phyloP scores from a whole-genome alignment of 352 stramenopile genomes.

The Globisporangium paroecandrum region DNA sequence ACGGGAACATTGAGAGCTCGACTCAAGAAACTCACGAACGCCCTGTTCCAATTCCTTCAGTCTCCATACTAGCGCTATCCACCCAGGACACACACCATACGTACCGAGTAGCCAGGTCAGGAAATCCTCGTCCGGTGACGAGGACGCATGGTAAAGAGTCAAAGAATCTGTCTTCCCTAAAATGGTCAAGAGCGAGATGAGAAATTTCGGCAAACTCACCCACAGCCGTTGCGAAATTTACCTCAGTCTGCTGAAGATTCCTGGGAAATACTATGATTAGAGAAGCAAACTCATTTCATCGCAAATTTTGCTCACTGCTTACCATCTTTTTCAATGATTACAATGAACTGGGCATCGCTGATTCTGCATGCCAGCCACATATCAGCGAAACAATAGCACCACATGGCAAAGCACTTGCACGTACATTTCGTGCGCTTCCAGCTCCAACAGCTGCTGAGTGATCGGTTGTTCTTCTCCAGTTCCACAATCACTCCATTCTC shows the following conservation, averaged over 20 bases:
- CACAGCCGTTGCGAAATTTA: constrained; percentile 5
- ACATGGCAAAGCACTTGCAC: neutral
- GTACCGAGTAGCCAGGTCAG: constrained; percentile 90
- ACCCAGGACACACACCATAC: neutral
- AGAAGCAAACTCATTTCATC: neutral
- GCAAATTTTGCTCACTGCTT: neutral
- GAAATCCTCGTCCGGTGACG: constrained; percentile 92
- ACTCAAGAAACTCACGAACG: constrained; percentile 83
- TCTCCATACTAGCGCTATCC: neutral
- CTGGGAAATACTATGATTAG: constrained; percentile 21
- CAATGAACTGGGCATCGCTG: constrained; percentile 82
- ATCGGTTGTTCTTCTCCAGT: constrained; percentile 69
- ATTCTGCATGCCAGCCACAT: constrained; percentile 23
- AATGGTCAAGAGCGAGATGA: constrained; percentile 2
- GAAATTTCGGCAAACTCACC: neutral
- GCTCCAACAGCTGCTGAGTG: constrained; percentile 65
- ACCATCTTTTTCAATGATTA: constrained; percentile 96
- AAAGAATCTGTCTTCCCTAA: constrained; percentile 85
- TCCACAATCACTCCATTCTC: constrained; percentile 51
- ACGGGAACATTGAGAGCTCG: constrained; percentile 81
- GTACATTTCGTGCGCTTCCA: constrained; percentile 55
- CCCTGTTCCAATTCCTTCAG: constrained; percentile 23
- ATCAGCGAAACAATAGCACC: neutral
- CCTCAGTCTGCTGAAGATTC: constrained; percentile 93
- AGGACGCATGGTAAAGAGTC: constrained; percentile 88